These are phyloP conservation scores for Pholiota microspora DNA, from an alignment of 768 basidiomycete genomes.

Conservation along the genomic window DNA sequence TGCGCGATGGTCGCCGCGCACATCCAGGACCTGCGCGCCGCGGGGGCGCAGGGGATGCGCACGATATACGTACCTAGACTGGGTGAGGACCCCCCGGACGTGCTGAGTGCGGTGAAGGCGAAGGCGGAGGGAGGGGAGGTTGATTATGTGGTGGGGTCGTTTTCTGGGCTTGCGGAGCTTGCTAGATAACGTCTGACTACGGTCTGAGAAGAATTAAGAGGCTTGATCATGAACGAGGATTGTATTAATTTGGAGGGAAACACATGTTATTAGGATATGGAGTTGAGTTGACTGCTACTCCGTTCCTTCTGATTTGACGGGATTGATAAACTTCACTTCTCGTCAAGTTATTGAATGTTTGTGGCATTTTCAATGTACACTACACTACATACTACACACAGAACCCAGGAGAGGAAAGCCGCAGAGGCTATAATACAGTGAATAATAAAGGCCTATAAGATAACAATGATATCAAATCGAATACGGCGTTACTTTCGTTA, in stretches of 20 bases:
- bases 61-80: conserved; percentile 58
- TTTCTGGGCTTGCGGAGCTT: conserved; percentile 44
- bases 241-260: too few species aligned
- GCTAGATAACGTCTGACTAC: background rate
- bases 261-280: too few species aligned
- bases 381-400: background rate
- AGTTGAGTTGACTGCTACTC: too few species aligned
- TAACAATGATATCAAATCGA: background rate
- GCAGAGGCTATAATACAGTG: background rate
- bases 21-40: conserved; percentile 52
- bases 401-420: background rate
- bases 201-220: background rate
- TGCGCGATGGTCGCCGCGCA: conserved; percentile 70
- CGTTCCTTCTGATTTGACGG: too few species aligned
- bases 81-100: conserved; percentile 37
- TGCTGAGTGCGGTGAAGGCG: conserved; percentile 27
- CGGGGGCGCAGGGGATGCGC: conserved; percentile 49
- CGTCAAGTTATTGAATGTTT: background rate
- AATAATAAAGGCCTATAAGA: background rate
- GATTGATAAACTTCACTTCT: background rate
- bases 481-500: background rate
- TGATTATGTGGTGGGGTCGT: conserved; percentile 52
- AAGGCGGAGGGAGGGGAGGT: conserved; percentile 58
- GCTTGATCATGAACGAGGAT: too few species aligned
- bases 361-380: background rate